Evolutionary conservation across 306 rosid genomes (phyloP).

Genomic region (Coriaria nepalensis): DNA sequence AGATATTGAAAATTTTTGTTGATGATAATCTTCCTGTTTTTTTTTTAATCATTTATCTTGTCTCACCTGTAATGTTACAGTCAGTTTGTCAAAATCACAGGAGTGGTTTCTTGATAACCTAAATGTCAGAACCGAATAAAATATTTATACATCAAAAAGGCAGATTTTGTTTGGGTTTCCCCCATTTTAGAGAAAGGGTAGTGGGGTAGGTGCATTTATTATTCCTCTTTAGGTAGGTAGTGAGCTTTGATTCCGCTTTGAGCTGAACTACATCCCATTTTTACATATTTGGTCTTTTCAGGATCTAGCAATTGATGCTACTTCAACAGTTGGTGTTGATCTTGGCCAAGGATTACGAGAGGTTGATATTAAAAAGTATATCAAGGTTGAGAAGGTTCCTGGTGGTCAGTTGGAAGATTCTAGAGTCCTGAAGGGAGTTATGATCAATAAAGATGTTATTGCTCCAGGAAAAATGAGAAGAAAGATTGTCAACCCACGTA

Average conservation of each 20-base stretch:
- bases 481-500: conserved; percentile 80
- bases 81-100: too few species aligned
- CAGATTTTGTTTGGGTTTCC: too few species aligned
- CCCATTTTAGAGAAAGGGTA: too few species aligned
- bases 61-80: too few species aligned
- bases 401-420: conserved; percentile 93
- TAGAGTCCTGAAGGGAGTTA: conserved; percentile 72
- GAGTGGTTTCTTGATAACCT: too few species aligned
- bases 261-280: conserved; percentile 1
- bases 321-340: conserved; percentile 76
- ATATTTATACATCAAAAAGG: too few species aligned
- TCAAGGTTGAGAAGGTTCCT: conserved; percentile 88
- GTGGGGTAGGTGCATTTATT: too few species aligned
- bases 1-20: too few species aligned
- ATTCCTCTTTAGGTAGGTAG: too few species aligned
- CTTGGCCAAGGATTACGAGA: conserved; percentile 85
- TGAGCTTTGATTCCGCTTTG: not conserved
- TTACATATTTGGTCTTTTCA: conserved; percentile 20
- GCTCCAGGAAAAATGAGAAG: conserved; percentile 96
- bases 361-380: conserved; percentile 87
- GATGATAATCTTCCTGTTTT: too few species aligned
- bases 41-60: too few species aligned
- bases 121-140: too few species aligned
- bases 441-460: conserved; percentile 86
- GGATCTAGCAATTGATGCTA: conserved; percentile 93